A percentile compares a stretch with the other conserved stretches of the same genome.
Conservation (phyloP, 805 yeast species). For the Candida orba region DNA sequence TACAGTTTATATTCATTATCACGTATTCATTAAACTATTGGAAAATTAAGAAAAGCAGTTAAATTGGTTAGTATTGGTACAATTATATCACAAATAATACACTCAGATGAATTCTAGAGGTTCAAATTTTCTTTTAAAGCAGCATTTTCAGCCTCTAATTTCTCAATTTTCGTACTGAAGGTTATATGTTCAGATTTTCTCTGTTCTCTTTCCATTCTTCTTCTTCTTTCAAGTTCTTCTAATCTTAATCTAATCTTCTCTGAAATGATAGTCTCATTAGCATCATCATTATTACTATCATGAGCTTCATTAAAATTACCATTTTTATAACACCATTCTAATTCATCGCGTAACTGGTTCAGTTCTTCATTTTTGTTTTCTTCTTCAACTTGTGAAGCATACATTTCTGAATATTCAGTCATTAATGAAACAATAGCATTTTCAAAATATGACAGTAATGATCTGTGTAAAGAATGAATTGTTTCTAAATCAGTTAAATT, state of each 20-base stretch:
- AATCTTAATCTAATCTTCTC: conserved; percentile 40
- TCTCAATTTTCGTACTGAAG: conserved; percentile 42
- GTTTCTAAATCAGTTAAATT: conserved; percentile 19
- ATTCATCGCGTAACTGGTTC: conserved; percentile 8
- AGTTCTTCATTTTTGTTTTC: conserved; percentile 1
- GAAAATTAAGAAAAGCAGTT: no score
- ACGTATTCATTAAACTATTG: no score
- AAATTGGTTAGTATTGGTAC: not conserved
- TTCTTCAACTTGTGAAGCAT: conserved; percentile 9
- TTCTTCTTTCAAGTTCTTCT: conserved; percentile 54
- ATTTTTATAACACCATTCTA: conserved; percentile 15
- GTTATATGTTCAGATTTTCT: conserved; percentile 54
- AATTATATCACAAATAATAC: not conserved
- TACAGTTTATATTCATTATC: no score
- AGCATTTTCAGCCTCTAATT: conserved; percentile 49
- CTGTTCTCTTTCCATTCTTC: conserved; percentile 68
- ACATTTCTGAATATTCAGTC: conserved; percentile 40
- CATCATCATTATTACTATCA: conserved; percentile 1
- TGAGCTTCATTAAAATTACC: conserved; percentile 1
- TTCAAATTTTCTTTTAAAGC: conserved; percentile 27
- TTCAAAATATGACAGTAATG: conserved; percentile 48
- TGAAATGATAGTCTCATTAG: conserved; percentile 20
- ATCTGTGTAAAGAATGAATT: conserved; percentile 29
- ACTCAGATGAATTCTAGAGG: not conserved
- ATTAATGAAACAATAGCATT: conserved; percentile 55